Evolutionary conservation across 1,139 yeast species (phyloP), one percentile per base, ranked within the genome.

Genomic region (Pichia sp.): DNA sequence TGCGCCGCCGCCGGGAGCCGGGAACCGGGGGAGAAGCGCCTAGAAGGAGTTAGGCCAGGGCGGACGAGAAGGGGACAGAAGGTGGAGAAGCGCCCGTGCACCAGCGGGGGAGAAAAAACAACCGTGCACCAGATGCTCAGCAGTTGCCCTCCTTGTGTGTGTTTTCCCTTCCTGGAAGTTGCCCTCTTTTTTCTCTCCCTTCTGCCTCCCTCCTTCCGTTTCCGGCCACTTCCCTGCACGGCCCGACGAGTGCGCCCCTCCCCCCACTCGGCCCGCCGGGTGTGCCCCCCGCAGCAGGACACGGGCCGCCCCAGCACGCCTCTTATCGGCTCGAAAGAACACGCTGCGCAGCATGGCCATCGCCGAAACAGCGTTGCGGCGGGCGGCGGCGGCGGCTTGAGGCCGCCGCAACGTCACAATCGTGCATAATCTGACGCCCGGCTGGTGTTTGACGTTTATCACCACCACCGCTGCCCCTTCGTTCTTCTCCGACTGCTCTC

Each of bases 81-180:
- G 26, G 26, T 23, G 26, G 26, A 7, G 16, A n/a, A 10, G 16
- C 41, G 41, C 41, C 41, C 41, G 41, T 36, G 41, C 41, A 36
- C 41, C 41, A 36, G 26, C 26, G 26, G 26, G 26, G 26, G 26
- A 23, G 26, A 23, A 23, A 23, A 23, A 23, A 23, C 26, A 36
- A 6, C 41, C 41, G 41, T 36, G 41, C 41, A 36, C 41, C n/a
- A 13, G 36, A 32, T 10, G 26, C 26, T 23, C 26, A 23, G 26
- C 26, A 23, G 26, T 23, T 23, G 26, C 26, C 50, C 36, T 72
- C 4, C 74, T 16, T 13, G 31, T 16, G 15, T 8, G 13, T 13
- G 13, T 26, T 8, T 32, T 7, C n/a, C 41, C 19, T 32, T 46
- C n/a, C 41, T 32, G 8, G 13, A 32, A 32, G 13, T 10, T 32